Base-by-base conservation (phyloP, 179 eudicot species). In the Gypsophila paniculata region DNA sequence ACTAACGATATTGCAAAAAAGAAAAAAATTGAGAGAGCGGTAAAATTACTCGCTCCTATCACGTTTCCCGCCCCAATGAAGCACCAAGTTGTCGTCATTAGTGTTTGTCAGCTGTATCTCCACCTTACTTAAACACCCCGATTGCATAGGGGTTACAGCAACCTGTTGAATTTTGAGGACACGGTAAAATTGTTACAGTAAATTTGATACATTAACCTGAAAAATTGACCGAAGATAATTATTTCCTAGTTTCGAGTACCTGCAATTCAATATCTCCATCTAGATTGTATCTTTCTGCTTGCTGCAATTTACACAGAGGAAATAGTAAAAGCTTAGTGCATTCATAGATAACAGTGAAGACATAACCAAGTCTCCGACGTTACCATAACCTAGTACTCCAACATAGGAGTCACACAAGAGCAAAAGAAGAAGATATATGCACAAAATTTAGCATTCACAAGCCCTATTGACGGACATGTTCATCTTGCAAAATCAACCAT, bases 11-110 rank as follows among this genome's bases (percentile, higher is more conserved):
- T 23, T 60, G 55, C 26, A 53, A 71, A 38, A 44, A 29, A 22
- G 12, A 72, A 34, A 71, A 29, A 18, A 10, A 63, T 54, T 11
- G 13, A 29, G 69, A 26, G 73, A 66, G 42, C 54, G 69, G 61
- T 61, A 14, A 73, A 75, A 73, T 80, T 81, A 94, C 99, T 79
- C 86, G 64, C 84, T 86, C 44, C 53, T 80, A 69, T 85, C 82
- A 46, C 72, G 79, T 76, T 86, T 72, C 15, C 78, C 92, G 60
- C 99, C 99, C 99, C 99, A 95, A 70, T 95, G 99, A 58, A 95
- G 87, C 73, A 84, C 70, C 65, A 95, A 73, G 68, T 82, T 75
- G 72, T 86, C 87, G 70, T 83, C 83, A 54, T 80, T 80, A 67
- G 81, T 82, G 73, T 85, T 86, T 32, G 91, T 79, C 67, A 86